phyloP scores from a whole-genome alignment of 2,329 filamentous ascomycete genomes.

The Mycosphaerella arachidis region DNA sequence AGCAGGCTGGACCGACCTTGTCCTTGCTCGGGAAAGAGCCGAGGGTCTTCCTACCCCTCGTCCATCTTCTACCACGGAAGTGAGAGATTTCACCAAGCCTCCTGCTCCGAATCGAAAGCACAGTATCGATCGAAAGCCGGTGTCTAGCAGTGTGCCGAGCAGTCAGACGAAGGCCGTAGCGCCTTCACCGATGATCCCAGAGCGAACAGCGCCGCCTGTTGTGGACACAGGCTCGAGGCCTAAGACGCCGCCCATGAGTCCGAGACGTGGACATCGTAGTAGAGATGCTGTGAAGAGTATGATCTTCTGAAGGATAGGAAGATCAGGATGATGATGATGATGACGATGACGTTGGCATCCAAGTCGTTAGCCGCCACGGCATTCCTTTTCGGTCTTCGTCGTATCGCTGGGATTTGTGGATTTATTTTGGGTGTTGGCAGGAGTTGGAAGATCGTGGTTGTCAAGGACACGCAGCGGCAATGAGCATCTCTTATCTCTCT shows the following conservation, averaged over 20 bases:
- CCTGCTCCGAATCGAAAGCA: constrained; percentile 16
- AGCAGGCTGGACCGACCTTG: constrained; percentile 55
- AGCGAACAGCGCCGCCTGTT: constrained; percentile 11
- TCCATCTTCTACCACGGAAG: constrained; percentile 11
- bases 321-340: constrained; percentile 10
- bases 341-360: neutral
- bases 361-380: neutral
- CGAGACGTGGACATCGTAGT: constrained; percentile 27
- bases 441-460: neutral
- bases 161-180: constrained; percentile 23
- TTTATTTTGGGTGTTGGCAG: neutral
- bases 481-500: constrained; percentile 1
- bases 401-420: neutral
- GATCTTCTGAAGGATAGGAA: constrained; percentile 30
- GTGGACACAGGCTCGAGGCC: constrained; percentile 19
- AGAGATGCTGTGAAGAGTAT: constrained; percentile 37
- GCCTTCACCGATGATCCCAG: constrained; percentile 5
- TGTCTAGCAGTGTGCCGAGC: constrained; percentile 24
- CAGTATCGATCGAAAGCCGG: constrained; percentile 21
- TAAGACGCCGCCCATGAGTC: constrained; percentile 32
- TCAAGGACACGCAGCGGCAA: neutral
- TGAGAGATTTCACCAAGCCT: constrained; percentile 29
- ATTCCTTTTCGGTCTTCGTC: neutral
- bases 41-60: constrained; percentile 7
- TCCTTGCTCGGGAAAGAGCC: constrained; percentile 45